Base-by-base conservation (phyloP, 768 basidiomycete genomes). In the Astraeus odoratus region DNA sequence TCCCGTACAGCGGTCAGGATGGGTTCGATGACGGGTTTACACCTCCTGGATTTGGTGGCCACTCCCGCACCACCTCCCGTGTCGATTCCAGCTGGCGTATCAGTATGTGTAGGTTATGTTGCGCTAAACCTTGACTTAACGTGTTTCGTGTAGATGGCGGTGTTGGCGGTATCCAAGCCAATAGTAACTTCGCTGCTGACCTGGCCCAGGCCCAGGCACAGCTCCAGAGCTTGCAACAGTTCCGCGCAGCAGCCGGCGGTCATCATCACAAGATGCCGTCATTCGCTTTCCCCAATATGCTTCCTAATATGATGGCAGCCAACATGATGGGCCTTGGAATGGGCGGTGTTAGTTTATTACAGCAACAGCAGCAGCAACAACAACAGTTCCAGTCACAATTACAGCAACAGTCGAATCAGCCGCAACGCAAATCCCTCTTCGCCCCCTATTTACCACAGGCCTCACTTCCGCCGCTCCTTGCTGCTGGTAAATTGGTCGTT, bases 391-490 rank as follows among this genome's bases (percentile, higher is more conserved):
- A 93, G 69, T 86, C 89, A 47, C 94, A 96, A 59, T 74, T 97
- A 18, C 92, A 95, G 59, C 94, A 96, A 59, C 89, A 92, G 66
- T 83, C 83, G 12, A 85, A 67, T 55, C 88, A 93, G 51, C 94
- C 93, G 26, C 92, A 96, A 67, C 86, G 96, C 67, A 98, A 98
- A 71, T 97, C 92, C 36, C 77, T 99, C 30, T 99, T 99, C 63
- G 95, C 95, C 47, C 96, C 96, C 44, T 99, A 99, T 63, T 81
- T 99, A 50, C 96, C 96, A 41, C 94, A 97, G 64, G 95, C 94
- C 10, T 96, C 93, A 36, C 78, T 99, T 30, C 95, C 95, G 20
- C 96, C 96, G 40, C 80, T 99, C 43, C 78, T 99, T 43, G 89
- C 90, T 8, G 95, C 96, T 8, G 96, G 96, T 38, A 98, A 98